Base-by-base conservation (phyloP, 805 yeast genomes). In the Candida sithepensis region DNA sequence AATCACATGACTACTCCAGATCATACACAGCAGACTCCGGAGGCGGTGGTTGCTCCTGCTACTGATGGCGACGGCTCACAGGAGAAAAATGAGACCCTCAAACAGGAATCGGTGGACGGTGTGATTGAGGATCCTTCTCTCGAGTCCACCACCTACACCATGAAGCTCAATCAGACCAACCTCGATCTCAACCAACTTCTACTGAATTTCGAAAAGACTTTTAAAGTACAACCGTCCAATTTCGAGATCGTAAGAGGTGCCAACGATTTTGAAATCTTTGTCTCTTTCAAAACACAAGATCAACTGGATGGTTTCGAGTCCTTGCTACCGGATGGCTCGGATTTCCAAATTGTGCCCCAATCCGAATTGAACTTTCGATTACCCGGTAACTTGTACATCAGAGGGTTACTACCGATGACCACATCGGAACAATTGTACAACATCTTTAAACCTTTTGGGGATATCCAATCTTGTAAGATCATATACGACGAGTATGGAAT, bases 331-430 rank as follows among this genome's bases (percentile, higher is more conserved):
- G 49, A 46, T n/a, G 42, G 45, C 18, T 14, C 54, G 13, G 40
- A 45, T 30, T 54, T 51, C 39, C 56, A 57, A 37, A 37, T 52
- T 5, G 51, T 59, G 10, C 45, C 36, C 19, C 59, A 61, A 28
- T 22, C 43, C n/a, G 54, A 54, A 13, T 46, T 56, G 21, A 48
- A 51, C 21, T 18, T 22, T 28, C 59, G 58, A 45, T 47, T 64
- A 26, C 87, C 87, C 1, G 86, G 85, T 1, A 75, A 76, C 52
- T 55, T 82, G 14, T 81, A 78, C 60, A 73, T 81, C 23, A 73
- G 80, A 47, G 80, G 81, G 18, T 59, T 81, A 24, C 63, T 72
- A 3, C 66, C 69, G 26, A 56, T 61, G 13, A 67, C 74, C 28
- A 61, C 67, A 9, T 61, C 72, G 16, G 69, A 69, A 19, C 71